phyloP scores from a whole-genome alignment of 257 asterid species.

The Solanum bukasovii region DNA sequence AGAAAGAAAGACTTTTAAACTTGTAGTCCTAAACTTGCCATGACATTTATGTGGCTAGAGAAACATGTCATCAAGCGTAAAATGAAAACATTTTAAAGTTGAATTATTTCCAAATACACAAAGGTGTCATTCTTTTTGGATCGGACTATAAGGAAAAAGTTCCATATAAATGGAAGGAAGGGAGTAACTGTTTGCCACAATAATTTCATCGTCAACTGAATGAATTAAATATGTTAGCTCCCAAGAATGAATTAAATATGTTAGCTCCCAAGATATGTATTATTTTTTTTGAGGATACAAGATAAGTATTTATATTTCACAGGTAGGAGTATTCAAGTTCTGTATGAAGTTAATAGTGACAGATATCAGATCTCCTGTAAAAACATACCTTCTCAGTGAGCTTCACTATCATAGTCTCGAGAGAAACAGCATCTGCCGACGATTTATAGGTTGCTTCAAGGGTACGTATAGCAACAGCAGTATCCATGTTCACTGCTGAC shows the following conservation, averaged over 20 bases:
- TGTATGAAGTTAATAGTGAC: not conserved
- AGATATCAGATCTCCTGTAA: not conserved
- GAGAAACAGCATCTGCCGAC: conserved; percentile 88
- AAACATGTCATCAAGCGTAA: not conserved
- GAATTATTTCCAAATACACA: not conserved
- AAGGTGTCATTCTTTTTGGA: not conserved
- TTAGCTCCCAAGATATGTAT: not conserved
- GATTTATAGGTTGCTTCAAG: conserved; percentile 93
- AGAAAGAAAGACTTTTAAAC: not conserved
- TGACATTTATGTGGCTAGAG: not conserved
- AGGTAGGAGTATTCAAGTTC: not conserved
- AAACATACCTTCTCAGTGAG: conserved; percentile 77
- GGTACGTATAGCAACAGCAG: conserved; percentile 98
- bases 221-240: not conserved
- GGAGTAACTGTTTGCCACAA: not conserved
- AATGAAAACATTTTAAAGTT: not conserved
- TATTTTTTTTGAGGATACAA: too few species aligned
- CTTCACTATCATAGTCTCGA: conserved; percentile 68
- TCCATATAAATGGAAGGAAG: not conserved
- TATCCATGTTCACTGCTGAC: conserved; percentile 96
- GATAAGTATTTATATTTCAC: not conserved
- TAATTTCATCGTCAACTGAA: not conserved
- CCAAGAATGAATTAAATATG: not conserved
- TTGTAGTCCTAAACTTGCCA: not conserved
- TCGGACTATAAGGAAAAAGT: not conserved